Conservation (phyloP, 176 grass and related monocot species). For the Stipa capillata region DNA sequence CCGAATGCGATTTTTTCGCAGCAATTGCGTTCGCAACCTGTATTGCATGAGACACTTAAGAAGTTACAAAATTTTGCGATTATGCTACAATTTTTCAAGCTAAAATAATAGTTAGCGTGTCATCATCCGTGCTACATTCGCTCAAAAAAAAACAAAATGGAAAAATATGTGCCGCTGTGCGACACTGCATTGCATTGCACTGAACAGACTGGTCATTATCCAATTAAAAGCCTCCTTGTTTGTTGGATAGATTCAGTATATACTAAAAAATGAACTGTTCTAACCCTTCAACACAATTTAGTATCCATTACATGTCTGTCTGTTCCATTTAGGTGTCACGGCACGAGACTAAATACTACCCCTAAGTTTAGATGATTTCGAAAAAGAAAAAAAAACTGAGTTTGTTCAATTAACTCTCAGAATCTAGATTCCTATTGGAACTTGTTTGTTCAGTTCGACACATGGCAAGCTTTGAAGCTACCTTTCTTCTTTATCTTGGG, state of each 20-base stretch:
- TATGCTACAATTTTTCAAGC: neutral
- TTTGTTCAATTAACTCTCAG: no score
- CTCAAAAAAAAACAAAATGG: neutral
- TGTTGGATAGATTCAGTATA: neutral
- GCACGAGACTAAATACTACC: no score
- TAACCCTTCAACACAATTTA: no score
- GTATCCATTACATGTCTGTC: no score
- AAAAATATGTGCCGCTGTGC: neutral
- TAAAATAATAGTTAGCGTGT: neutral
- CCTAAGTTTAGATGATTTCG: no score
- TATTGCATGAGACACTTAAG: no score
- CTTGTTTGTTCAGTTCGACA: neutral
- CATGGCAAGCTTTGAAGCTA: neutral
- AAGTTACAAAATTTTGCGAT: no score
- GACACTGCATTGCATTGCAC: neutral
- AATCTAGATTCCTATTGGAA: neutral
- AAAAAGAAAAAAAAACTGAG: no score
- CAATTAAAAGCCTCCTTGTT: slow-evolving; percentile 6
- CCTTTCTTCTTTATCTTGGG: neutral
- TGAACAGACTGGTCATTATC: neutral
- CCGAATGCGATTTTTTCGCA: no score
- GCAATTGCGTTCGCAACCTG: no score
- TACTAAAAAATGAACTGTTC: no score
- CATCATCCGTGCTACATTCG: neutral
- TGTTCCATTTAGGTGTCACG: no score